These are phyloP conservation scores for Boletellus ananas DNA, from an alignment of 768 basidiomycete species.

Conservation along the genomic window DNA sequence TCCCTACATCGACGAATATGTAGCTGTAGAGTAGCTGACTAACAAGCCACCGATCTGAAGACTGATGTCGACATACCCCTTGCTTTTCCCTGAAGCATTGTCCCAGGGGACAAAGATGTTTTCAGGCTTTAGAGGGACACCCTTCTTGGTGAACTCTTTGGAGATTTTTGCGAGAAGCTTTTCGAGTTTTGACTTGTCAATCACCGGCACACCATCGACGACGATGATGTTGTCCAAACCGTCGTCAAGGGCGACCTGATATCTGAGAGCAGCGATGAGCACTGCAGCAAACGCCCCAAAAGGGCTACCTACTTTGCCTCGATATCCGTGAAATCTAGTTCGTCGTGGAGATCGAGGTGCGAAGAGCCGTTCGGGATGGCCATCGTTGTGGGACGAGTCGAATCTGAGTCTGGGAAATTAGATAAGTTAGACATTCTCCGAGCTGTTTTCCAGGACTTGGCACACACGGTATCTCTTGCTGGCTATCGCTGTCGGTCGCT, in stretches of 20 bases:
- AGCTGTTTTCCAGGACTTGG: no score
- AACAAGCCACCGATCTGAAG: background rate
- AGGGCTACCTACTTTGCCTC: conserved; percentile 65
- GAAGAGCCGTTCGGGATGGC: conserved; percentile 36
- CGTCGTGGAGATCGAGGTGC: conserved; percentile 46
- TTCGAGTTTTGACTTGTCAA: conserved; percentile 82
- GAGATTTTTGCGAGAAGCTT: conserved; percentile 76
- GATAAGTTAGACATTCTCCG: background rate
- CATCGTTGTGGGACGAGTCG: conserved; percentile 32
- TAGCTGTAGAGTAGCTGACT: conserved; percentile 45
- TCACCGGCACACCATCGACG: conserved; percentile 87
- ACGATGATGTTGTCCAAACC: conserved; percentile 89
- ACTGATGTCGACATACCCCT: conserved; percentile 60
- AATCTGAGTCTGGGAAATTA: background rate
- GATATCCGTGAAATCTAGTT: conserved; percentile 85
- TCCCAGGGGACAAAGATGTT: conserved; percentile 90
- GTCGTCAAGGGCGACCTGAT: conserved; percentile 78
- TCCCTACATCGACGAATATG: conserved; percentile 77
- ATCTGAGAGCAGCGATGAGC: conserved; percentile 47
- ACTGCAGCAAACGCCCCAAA: background rate
- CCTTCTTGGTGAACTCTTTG: conserved; percentile 82
- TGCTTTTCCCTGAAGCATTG: conserved; percentile 75
- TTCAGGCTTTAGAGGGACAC: conserved; percentile 68
- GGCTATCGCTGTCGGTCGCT: background rate
- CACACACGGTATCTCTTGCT: background rate